Evolutionary conservation across 2,329 filamentous ascomycete species (phyloP), one percentile per base, ranked within the genome.

Genomic region (Alternaria sp.): DNA sequence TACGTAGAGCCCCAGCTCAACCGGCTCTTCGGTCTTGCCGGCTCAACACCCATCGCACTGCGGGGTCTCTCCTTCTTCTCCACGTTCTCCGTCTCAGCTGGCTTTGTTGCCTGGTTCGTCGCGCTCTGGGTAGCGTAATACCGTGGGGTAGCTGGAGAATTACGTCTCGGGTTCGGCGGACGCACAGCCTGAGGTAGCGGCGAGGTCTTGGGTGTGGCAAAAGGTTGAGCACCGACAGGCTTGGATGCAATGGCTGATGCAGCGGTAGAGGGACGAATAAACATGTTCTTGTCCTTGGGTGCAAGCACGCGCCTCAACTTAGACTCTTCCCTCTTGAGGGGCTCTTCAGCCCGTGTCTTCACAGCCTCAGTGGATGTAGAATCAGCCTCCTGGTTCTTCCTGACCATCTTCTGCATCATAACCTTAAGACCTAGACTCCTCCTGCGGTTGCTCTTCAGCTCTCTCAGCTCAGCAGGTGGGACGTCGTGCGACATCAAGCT

Each of bases 341-440:
- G 28, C 34, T 41, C 54, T 41, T 36, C 32, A 14, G 38, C 41
- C 36, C 39, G 14, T 28, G 24, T 18, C 41, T 39, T 16, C 1
- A 30, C n/a, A 39, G 51, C 0, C 7, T 34, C 26, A 9, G 48
- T 41, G 3, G 34, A 16, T 39, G 30, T 42, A 3, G 53, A 55
- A 6, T 66, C 59, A 7, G 46, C 34, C 39, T 67, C 64, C 12
- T 47, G 46, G 16, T 73, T 72, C 26, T 70, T 74, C 32, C 65
- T 56, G 9, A 66, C 64, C 7, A 78, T 68, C 24, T 72, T 75
- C 30, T 69, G 68, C 57, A 78, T 66, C 36, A 77, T 58, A 8
- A 68, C 63, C 24, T 71, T 72, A 8, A 78, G 36, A 0, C 69
- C 70, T 2, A 70, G 44, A 18, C 69, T 71, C 41, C 67, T 72